Base-by-base conservation (phyloP, 140 eudicot species). In the Erigeron philadelphicus region DNA sequence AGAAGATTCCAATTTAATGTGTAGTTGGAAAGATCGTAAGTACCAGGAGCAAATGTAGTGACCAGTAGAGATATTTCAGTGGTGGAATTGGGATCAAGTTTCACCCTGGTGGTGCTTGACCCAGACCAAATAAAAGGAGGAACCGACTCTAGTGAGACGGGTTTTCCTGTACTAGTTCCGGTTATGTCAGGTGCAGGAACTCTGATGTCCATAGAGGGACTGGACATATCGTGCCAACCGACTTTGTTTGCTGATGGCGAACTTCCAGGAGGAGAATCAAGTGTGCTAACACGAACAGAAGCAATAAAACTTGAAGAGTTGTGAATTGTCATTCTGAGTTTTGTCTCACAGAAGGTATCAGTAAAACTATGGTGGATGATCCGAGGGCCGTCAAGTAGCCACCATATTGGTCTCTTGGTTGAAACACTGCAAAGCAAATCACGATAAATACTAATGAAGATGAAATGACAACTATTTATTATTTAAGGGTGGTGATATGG, bases 41-140 rank as follows among this genome's bases (percentile, higher is more conserved):
- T 88, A 3, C 98, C 98, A 5, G 95, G 95, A 19, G 90, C 73
- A 76, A 92, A 92, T n/a, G 88, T 86, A 6, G 88, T 82, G 17
- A 84, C 69, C 59, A 83, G 75, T 16, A 92, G 80, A 58, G 84
- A 81, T 13, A 88, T 55, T 68, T 86, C 87, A 3, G 79, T 72
- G 3, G 86, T 79, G 57, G 98, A 83, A 80, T 79, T 67, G 2
- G 98, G 90, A 40, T 67, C 88, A 4, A 92, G 80, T 66, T 81
- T 64, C 67, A 92, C 73, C 6, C 67, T 76, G 9, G 95, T 84
- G 13, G 96, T 84, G 61, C 95, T 88, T 52, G 88, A 78, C n/a
- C 93, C 95, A 0, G 96, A 84, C 98, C 98, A 92, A 12, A 92
- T 78, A 73, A 82, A 86, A 25, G 98, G 96, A 3, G 96, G 74